A percentile compares a stretch with the other conserved stretches of the same genome.
Evolutionary conservation across 1,284 basidiomycete genomes (phyloP).

Genomic region (Cystobasidiaceae sp.): DNA sequence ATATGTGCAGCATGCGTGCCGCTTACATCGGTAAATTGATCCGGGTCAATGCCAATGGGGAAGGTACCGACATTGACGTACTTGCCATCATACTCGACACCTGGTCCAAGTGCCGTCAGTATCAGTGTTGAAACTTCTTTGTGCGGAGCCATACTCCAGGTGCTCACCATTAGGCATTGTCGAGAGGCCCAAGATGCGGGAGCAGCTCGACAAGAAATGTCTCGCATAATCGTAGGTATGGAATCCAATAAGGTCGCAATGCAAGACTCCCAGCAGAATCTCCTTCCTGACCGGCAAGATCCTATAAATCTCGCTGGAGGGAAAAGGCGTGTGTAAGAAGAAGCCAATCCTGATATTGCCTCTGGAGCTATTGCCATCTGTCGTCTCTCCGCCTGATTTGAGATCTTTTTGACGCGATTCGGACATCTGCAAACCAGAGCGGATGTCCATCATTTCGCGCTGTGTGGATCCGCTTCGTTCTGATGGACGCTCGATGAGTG

Average conservation of each 20-base stretch:
- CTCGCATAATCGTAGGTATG: slow-evolving; percentile 99
- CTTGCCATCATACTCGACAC: slow-evolving; percentile 85
- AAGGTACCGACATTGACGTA: slow-evolving; percentile 96
- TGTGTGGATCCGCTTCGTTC: slow-evolving; percentile 51
- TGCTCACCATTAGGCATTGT: slow-evolving; percentile 86
- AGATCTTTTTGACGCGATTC: slow-evolving; percentile 35
- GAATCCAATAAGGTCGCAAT: slow-evolving; percentile 96
- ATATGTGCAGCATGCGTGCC: background rate
- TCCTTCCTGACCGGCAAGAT: slow-evolving; percentile 94
- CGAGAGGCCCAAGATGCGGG: slow-evolving; percentile 87
- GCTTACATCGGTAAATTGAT: slow-evolving; percentile 74
- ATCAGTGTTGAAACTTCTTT: background rate
- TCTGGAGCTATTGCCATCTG: slow-evolving; percentile 38
- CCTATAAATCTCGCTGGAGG: slow-evolving; percentile 95
- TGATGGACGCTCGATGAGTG: slow-evolving; percentile 69
- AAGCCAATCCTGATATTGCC: slow-evolving; percentile 80
- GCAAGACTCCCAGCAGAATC: slow-evolving; percentile 88
- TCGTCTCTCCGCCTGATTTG: slow-evolving; percentile 32
- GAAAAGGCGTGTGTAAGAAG: slow-evolving; percentile 98
- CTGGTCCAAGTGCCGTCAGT: slow-evolving; percentile 15
- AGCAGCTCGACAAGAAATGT: slow-evolving; percentile 97
- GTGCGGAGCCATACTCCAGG: background rate
- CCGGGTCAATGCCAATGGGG: slow-evolving; percentile 96
- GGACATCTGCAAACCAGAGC: slow-evolving; percentile 17
- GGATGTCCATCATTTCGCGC: slow-evolving; percentile 12